These are phyloP conservation scores for Citrus glauca DNA, from an alignment of 345 rosid genomes.

Conservation along the genomic window DNA sequence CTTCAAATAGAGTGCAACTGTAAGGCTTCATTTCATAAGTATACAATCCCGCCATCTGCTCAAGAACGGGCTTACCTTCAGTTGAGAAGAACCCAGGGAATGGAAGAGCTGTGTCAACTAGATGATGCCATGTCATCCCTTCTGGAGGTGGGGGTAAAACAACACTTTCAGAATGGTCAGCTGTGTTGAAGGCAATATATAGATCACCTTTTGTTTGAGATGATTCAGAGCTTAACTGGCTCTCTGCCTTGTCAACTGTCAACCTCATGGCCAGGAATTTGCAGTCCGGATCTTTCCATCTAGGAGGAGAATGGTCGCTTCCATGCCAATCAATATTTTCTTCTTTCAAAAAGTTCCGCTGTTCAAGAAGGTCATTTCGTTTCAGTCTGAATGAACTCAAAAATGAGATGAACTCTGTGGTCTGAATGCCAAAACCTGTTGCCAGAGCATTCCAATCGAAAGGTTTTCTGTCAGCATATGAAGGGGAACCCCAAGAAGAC, in stretches of 20 bases:
- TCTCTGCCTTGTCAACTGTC: constrained; percentile 45
- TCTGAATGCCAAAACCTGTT: constrained; percentile 68
- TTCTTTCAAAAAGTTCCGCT: constrained; percentile 49
- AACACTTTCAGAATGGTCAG: constrained; percentile 37
- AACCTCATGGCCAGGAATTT: constrained; percentile 71
- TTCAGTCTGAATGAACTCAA: constrained; percentile 55
- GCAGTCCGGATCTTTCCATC: constrained; percentile 67
- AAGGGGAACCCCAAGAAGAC: constrained; percentile 69
- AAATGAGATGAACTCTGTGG: constrained; percentile 65
- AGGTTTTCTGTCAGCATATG: constrained; percentile 43
- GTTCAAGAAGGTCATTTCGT: constrained; percentile 71
- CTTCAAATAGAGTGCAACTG: constrained; percentile 84
- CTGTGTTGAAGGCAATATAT: constrained; percentile 67
- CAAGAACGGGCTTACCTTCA: constrained; percentile 47
- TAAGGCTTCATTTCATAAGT: constrained; percentile 70
- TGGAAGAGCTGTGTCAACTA: constrained; percentile 82
- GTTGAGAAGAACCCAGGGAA: constrained; percentile 75
- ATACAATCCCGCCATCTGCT: constrained; percentile 40
- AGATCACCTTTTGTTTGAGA: constrained; percentile 43
- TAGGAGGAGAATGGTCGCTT: constrained; percentile 59
- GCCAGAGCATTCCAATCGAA: constrained; percentile 66
- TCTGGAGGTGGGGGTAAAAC: constrained; percentile 49
- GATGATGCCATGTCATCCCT: constrained; percentile 60
- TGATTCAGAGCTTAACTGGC: constrained; percentile 22
- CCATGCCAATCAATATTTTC: constrained; percentile 83